These are phyloP conservation scores for Cladosporium halotolerans DNA, from an alignment of 2,329 filamentous ascomycete genomes.

Conservation along the genomic window DNA sequence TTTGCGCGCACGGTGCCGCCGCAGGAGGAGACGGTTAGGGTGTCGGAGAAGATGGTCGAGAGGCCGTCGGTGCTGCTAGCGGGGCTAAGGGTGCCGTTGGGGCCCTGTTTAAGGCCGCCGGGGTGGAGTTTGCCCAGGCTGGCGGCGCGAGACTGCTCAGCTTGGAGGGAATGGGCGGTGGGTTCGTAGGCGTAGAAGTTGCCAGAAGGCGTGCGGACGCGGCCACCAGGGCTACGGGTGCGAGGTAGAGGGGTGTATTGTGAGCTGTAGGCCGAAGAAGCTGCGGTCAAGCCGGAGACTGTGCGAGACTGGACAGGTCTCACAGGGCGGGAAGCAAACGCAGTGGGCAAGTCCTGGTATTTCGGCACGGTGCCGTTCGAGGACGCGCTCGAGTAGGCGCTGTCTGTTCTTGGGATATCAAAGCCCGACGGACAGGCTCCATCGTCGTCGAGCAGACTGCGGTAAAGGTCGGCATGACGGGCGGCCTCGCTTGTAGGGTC, in stretches of 20 bases:
- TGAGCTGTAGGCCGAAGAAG: slow-evolving; percentile 10
- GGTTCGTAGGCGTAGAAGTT: slow-evolving; percentile 20
- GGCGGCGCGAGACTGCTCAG: slow-evolving; percentile 23
- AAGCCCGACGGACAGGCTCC: slow-evolving; percentile 10
- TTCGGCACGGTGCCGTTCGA: not conserved
- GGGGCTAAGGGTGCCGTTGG: slow-evolving; percentile 4
- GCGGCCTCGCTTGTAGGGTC: slow-evolving; percentile 15
- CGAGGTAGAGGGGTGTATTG: slow-evolving; percentile 9
- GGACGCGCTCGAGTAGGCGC: slow-evolving; percentile 10
- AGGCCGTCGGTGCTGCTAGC: slow-evolving; percentile 12
- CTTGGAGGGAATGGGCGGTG: slow-evolving; percentile 19
- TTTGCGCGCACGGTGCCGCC: slow-evolving; percentile 7
- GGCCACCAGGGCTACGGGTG: slow-evolving; percentile 10
- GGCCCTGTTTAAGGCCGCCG: not conserved
- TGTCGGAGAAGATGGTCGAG: slow-evolving; percentile 10
- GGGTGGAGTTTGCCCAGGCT: slow-evolving; percentile 15
- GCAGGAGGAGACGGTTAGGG: slow-evolving; percentile 7
- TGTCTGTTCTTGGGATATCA: slow-evolving; percentile 15
- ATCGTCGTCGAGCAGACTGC: slow-evolving; percentile 19
- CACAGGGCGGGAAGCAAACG: slow-evolving; percentile 2
- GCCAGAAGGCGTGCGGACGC: slow-evolving; percentile 16
- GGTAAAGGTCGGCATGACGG: slow-evolving; percentile 18
- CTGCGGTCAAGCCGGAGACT: slow-evolving; percentile 12
- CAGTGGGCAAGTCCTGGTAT: not conserved
- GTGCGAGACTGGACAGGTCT: slow-evolving; percentile 14